Evolutionary conservation across 2,329 filamentous ascomycete genomes (phyloP).

Genomic region (Pseudodiploospora longispora): DNA sequence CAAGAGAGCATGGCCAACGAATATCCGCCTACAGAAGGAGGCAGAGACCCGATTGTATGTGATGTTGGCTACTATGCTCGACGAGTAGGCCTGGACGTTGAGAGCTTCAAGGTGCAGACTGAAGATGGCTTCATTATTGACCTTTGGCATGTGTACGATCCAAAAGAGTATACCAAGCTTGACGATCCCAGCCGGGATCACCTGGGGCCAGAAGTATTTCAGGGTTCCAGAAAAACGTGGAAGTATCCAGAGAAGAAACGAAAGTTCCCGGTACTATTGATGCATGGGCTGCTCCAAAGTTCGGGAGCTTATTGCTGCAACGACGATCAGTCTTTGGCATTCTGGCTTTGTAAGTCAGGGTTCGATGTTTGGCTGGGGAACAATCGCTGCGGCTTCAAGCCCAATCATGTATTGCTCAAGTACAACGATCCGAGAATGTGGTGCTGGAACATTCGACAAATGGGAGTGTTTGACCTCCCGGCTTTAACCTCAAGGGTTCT

Average conservation of each 20-base stretch:
- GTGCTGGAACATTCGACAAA: constrained; percentile 92
- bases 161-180: constrained; percentile 56
- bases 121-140: constrained; percentile 90
- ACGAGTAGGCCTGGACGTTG: constrained; percentile 77
- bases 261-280: constrained; percentile 76
- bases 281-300: constrained; percentile 83
- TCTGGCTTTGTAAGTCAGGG: constrained; percentile 84
- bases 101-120: constrained; percentile 77
- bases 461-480: constrained; percentile 82
- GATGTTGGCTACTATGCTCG: constrained; percentile 82
- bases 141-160: constrained; percentile 85
- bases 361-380: constrained; percentile 96
- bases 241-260: constrained; percentile 34
- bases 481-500: constrained; percentile 75
- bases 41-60: constrained; percentile 67
- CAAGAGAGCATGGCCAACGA: constrained; percentile 39
- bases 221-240: constrained; percentile 27
- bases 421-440: constrained; percentile 84
- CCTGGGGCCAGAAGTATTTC: constrained; percentile 54
- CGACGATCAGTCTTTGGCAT: constrained; percentile 82
- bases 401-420: constrained; percentile 63
- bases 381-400: constrained; percentile 79
- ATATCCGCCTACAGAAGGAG: constrained; percentile 72
- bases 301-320: constrained; percentile 84
- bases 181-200: constrained; percentile 42